Evolutionary conservation across 2,329 filamentous ascomycete species (phyloP).

Genomic region (Lasiodiplodia citricola): DNA sequence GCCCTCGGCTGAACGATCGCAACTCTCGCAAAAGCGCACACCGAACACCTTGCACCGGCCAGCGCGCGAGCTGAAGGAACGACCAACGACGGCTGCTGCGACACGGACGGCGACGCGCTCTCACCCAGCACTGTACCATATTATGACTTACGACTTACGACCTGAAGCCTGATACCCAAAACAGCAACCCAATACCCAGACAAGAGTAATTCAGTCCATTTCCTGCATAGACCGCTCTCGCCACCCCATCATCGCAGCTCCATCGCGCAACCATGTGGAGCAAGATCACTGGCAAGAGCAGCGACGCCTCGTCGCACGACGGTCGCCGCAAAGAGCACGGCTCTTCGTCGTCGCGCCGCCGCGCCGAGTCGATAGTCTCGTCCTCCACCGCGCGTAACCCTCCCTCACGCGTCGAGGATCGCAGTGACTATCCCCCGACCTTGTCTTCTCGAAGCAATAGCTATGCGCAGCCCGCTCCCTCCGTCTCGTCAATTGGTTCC

Average conservation of each 20-base stretch:
- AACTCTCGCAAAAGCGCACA: constrained; percentile 11
- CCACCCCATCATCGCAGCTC: constrained; percentile 18
- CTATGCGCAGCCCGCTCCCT: constrained; percentile 15
- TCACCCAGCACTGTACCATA: constrained; percentile 31
- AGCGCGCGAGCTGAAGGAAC: constrained; percentile 15
- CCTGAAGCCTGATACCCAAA: constrained; percentile 37
- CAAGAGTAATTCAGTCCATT: constrained; percentile 21
- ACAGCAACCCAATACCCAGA: constrained; percentile 29
- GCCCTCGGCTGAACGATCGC: constrained; percentile 19
- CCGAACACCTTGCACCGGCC: constrained; percentile 16
- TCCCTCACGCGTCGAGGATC: constrained; percentile 29
- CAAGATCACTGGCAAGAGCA: constrained; percentile 41
- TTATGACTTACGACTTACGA: constrained; percentile 32
- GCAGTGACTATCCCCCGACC: constrained; percentile 25
- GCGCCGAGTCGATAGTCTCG: constrained; percentile 37
- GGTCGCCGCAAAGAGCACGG: constrained; percentile 30
- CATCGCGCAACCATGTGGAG: constrained; percentile 42
- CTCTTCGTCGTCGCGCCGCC: constrained; percentile 40
- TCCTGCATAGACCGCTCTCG: constrained; percentile 7
- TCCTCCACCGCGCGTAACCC: constrained; percentile 32
- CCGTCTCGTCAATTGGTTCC: constrained; percentile 19
- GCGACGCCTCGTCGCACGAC: constrained; percentile 40
- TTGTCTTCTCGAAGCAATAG: constrained; percentile 17
- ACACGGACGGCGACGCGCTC: constrained; percentile 3
- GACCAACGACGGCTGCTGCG: not conserved